Evolutionary conservation across 192 early-diverging fungal genomes (phyloP), one percentile per base, ranked within the genome.

Genomic region (Mortierella antarctica): DNA sequence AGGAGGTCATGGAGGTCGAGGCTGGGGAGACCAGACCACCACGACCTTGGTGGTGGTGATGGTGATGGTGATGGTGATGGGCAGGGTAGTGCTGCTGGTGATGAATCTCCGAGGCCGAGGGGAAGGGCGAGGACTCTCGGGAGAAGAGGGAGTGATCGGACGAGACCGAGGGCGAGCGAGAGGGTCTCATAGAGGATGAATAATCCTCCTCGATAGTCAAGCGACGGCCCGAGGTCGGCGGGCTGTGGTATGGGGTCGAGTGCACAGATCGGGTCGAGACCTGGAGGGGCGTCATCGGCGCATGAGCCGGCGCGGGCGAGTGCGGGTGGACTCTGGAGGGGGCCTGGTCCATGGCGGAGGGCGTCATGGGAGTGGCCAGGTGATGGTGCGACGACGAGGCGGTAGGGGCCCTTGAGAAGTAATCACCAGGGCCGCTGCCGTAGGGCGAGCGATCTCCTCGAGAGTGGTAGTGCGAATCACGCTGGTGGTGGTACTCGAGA

Each of bases 81-180:
- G 48, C 48, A 52, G 51, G 47, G 21, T 60, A 67, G 9, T 45
- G 49, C 5, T 65, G 54, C 20, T 65, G 7, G 1, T 20, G 45
- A 47, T 74, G 42, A 57, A 62, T 15, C 65, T 65, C 11, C 67
- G n/a, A 11, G 31, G 50, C 67, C 21, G 62, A 78, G 20, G 53
- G 44, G 44, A 44, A 65, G 23, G 70, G 63, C 13, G 73, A 68
- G 7, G 66, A 47, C 60, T 75, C 73, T 49, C 41, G 66, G 0
- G 73, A 75, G 48, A 67, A 75, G 50, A 41, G n/a, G 4, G 75
- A 63, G 2, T 51, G 62, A 12, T 72, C 70, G 20, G 75, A 79
- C 5, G 75, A 65, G 31, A 71, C 12, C 0, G 75, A 79, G 17
- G 75, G 69, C 9, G 75, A 79, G 14, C 67, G 74, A 5, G 74